Conservation (phyloP, 2,329 filamentous ascomycete genomes). For the Fulvia fulva region DNA sequence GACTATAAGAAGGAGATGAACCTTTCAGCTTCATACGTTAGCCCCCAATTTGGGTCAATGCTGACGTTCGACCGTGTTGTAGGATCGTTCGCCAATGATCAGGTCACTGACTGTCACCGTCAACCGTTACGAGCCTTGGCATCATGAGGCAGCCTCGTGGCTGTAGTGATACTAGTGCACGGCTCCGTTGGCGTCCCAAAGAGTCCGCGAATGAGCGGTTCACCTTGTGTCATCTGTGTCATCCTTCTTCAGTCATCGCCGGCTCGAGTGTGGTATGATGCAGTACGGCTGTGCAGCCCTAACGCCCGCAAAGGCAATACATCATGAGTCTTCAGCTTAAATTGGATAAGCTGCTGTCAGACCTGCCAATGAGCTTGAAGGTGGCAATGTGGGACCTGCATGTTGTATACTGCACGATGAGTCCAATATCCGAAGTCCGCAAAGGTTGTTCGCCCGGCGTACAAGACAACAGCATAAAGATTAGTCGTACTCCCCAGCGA, state of each 20-base stretch:
- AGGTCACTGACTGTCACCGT: not conserved
- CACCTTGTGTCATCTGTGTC: not conserved
- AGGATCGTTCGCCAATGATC: not conserved
- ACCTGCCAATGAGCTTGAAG: not conserved
- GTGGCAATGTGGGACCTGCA: not conserved
- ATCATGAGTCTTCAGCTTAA: not conserved
- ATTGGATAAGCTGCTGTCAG: not conserved
- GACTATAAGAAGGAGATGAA: not conserved
- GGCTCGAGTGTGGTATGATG: not conserved
- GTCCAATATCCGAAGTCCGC: not conserved
- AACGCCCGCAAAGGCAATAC: not conserved
- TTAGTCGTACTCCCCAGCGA: not conserved
- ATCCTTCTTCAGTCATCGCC: not conserved
- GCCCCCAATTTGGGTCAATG: not conserved
- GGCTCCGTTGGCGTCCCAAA: not conserved
- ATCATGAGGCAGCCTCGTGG: slow-evolving; percentile 1
- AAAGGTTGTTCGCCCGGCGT: not conserved
- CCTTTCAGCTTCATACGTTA: not conserved
- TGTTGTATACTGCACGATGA: not conserved
- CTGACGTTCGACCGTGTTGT: not conserved
- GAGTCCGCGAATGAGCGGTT: not conserved
- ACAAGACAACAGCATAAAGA: not conserved
- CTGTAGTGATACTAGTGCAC: not conserved
- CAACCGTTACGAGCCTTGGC: not conserved
- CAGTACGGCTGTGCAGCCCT: not conserved